phyloP scores from a whole-genome alignment of 1,139 yeast genomes.

The Saccharomyces hybrid region DNA sequence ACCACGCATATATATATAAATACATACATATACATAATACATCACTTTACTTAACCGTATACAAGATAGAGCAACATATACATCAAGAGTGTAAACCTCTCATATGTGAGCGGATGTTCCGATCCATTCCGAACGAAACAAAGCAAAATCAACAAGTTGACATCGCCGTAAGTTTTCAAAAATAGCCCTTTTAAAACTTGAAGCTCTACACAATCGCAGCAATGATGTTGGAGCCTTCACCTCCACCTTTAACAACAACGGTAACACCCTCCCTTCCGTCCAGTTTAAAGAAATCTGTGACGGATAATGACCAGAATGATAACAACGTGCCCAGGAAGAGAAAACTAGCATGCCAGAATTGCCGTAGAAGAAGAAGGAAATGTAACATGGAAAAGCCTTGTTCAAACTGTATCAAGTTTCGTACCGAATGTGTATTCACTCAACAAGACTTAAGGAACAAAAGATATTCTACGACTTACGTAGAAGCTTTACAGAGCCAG shows the following conservation, averaged over 20 bases:
- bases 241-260: background rate
- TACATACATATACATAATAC: background rate
- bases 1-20: background rate
- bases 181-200: background rate
- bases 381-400: slow-evolving; percentile 46
- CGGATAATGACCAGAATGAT: background rate
- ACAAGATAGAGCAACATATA: background rate
- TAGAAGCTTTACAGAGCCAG: slow-evolving; percentile 29
- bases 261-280: background rate
- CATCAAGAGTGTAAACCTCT: background rate
- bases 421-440: slow-evolving; percentile 40
- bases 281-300: background rate
- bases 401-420: slow-evolving; percentile 38
- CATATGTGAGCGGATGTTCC: background rate
- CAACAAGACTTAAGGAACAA: slow-evolving; percentile 42
- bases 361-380: slow-evolving; percentile 46
- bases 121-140: background rate
- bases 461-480: slow-evolving; percentile 43
- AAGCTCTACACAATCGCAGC: background rate
- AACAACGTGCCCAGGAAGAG: background rate
- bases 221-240: background rate
- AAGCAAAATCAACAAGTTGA: background rate
- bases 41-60: background rate
- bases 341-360: slow-evolving; percentile 38
- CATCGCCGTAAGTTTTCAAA: background rate